Percentiles rank a stretch among this genome's conserved stretches.
Evolutionary conservation across 2,329 filamentous ascomycete genomes (phyloP).

Genomic region (Daldinia eschscholtzii): DNA sequence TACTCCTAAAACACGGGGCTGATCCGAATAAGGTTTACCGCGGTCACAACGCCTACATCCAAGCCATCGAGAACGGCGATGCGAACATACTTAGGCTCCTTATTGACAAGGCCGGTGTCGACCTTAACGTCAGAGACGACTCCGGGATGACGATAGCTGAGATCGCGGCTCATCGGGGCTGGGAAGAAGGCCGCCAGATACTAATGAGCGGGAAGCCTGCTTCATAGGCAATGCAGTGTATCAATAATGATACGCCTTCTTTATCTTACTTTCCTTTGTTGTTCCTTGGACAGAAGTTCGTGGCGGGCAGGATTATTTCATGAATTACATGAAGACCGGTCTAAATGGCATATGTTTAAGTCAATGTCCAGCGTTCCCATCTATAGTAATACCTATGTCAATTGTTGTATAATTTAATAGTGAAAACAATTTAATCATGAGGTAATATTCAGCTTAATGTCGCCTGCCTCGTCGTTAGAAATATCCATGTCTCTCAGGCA

Average conservation of each 20-base stretch:
- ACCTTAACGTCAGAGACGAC: slow-evolving; percentile 67
- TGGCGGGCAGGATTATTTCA: background rate
- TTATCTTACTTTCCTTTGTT: slow-evolving; percentile 18
- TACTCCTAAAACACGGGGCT: slow-evolving; percentile 72
- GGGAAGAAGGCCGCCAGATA: slow-evolving; percentile 68
- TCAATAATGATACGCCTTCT: background rate
- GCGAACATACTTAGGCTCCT: slow-evolving; percentile 65
- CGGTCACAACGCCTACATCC: slow-evolving; percentile 74
- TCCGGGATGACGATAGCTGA: slow-evolving; percentile 66
- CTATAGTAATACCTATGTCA: too few species aligned
- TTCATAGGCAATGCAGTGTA: background rate
- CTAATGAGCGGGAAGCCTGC: slow-evolving; percentile 51
- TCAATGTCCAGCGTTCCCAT: too few species aligned
- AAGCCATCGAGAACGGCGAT: slow-evolving; percentile 75
- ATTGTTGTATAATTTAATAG: too few species aligned
- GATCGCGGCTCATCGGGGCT: slow-evolving; percentile 68
- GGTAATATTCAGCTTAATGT: too few species aligned
- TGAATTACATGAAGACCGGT: background rate
- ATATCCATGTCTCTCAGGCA: too few species aligned
- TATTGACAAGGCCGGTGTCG: slow-evolving; percentile 62
- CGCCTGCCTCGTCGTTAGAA: too few species aligned
- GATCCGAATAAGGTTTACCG: slow-evolving; percentile 77
- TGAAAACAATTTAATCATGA: too few species aligned
- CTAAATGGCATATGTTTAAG: background rate
- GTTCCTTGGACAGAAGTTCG: background rate